Percentiles rank a stretch among this genome's conserved stretches.
phyloP scores from a whole-genome alignment of 2,329 filamentous ascomycete genomes.

The Lasiodiplodia citricola region DNA sequence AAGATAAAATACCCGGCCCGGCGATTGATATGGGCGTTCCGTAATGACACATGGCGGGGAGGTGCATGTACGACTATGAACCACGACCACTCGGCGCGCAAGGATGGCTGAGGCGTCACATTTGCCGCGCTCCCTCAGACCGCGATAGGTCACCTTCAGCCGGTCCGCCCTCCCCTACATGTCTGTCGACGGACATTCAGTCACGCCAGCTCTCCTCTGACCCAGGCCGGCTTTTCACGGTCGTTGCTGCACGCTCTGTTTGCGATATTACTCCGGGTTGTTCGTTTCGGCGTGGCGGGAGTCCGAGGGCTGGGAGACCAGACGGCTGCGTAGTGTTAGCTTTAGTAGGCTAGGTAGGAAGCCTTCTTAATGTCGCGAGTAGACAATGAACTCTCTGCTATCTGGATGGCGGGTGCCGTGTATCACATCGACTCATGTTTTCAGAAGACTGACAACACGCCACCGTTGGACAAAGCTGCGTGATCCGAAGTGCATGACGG shows the following conservation, averaged over 20 bases:
- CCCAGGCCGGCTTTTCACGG: constrained; percentile 19
- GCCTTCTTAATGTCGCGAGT: constrained; percentile 11
- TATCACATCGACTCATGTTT: not conserved
- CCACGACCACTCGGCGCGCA: constrained; percentile 13
- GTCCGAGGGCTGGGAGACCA: constrained; percentile 12
- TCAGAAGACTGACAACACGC: not conserved
- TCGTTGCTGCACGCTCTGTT: constrained; percentile 21
- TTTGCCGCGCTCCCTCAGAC: not conserved
- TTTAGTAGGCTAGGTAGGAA: constrained; percentile 13
- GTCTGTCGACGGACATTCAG: constrained; percentile 15
- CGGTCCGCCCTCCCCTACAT: constrained; percentile 18
- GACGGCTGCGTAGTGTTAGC: constrained; percentile 20
- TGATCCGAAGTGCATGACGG: constrained; percentile 16
- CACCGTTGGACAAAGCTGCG: constrained; percentile 12
- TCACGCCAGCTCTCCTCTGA: constrained; percentile 17
- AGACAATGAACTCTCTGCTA: constrained; percentile 16
- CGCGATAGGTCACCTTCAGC: constrained; percentile 14
- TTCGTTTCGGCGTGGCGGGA: constrained; percentile 19
- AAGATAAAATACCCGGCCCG: constrained; percentile 24
- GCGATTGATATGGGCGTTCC: constrained; percentile 24
- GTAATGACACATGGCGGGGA: constrained; percentile 21
- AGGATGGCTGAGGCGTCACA: constrained; percentile 17
- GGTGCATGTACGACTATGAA: constrained; percentile 21
- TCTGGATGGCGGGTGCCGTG: not conserved
- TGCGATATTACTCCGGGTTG: constrained; percentile 20